Evolutionary conservation across 1,284 basidiomycete species (phyloP).

Genomic region (Hemileia vastatrix): DNA sequence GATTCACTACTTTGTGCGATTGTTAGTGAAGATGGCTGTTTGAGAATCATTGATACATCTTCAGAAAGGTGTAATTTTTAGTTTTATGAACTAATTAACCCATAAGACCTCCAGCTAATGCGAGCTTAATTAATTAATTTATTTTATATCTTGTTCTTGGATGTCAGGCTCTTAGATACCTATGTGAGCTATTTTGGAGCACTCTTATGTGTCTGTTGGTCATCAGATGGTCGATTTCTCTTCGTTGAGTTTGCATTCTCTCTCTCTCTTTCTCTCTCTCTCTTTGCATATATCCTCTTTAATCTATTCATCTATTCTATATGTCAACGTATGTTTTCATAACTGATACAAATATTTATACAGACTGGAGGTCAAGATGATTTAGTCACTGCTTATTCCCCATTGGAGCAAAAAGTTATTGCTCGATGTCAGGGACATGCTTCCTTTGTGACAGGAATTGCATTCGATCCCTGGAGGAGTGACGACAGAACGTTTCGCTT

Average conservation of each 20-base stretch:
- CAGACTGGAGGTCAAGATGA: conserved; percentile 86
- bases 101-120: no score
- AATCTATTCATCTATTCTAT: background rate
- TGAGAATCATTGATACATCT: conserved; percentile 73
- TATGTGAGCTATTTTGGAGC: conserved; percentile 87
- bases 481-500: conserved; percentile 61
- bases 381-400: conserved; percentile 80
- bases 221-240: conserved; percentile 85
- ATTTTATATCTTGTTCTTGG: background rate
- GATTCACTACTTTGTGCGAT: conserved; percentile 76
- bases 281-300: background rate
- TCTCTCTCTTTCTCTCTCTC: background rate
- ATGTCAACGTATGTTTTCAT: background rate
- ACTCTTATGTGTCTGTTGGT: conserved; percentile 81
- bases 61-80: conserved; percentile 60
- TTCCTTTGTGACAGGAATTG: conserved; percentile 77
- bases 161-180: conserved; percentile 66
- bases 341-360: background rate
- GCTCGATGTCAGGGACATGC: conserved; percentile 94
- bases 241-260: conserved; percentile 51
- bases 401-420: conserved; percentile 82
- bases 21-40: conserved; percentile 76
- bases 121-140: no score
- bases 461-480: conserved; percentile 76
- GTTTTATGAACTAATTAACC: background rate